Evolutionary conservation across 768 basidiomycete genomes (phyloP), one percentile per base, ranked within the genome.

Genomic region (Tulasnella sp.): DNA sequence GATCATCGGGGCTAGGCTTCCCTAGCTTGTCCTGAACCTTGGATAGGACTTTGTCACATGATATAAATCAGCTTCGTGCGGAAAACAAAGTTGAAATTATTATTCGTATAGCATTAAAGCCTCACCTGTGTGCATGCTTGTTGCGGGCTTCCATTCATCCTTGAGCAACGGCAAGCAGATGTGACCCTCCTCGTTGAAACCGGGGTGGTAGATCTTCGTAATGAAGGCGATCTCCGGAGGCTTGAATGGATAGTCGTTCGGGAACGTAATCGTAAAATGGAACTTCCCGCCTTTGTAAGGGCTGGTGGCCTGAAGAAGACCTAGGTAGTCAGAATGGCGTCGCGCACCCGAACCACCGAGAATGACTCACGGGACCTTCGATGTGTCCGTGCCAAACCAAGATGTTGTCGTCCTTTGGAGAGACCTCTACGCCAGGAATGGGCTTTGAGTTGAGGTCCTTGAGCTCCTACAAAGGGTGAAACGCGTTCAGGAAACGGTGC

Each of bases 121-220:
- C 86, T 75, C 78, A 91, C 93, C 91, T 70, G 90, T 88, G 17
- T 89, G 87, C 70, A 95, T 81, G 11, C 90, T 89, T 72, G 93
- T 87, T 5, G 91, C 88, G 49, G 93, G 93, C 82, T 93, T 94
- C 93, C 93, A 95, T 93, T 95, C 92, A 82, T 95, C 93, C 80
- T 91, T 88, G 72, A 95, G 86, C 68, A 95, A 87, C 40, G 93
- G 91, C 39, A 95, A 89, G 81, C 93, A 95, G 76, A 95, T 94
- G 31, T 88, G 86, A 40, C 93, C 93, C 81, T 95, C 93, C 76
- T 94, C 93, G 78, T 95, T 93, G 82, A 95, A 92, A 45, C 94
- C 93, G 36, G 93, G 93, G 82, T 95, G 93, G 81, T 95, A 95
- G 67, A 95, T 91, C 86, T 90, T 94, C 75, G 93, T 95, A 52